Evolutionary conservation across 2,329 filamentous ascomycete genomes (phyloP), one percentile per base, ranked within the genome.

Genomic region (Tolypocladium tundrense): DNA sequence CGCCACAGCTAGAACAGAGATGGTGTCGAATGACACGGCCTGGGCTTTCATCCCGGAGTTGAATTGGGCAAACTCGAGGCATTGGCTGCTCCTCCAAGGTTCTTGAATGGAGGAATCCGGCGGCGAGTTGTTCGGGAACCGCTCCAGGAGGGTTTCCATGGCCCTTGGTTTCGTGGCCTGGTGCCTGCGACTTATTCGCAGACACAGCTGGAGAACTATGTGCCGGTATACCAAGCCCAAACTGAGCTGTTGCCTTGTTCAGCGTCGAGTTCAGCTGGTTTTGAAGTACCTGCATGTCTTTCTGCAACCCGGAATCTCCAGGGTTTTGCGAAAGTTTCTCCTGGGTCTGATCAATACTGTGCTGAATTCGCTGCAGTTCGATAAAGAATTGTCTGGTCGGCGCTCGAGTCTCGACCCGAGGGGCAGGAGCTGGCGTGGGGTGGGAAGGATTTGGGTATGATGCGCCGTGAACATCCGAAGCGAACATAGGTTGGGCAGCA

Each of bases 1-100:
- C 64, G 16, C 73, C 73, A 37, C 74, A 76, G 35, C 64, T 64
- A 2, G 69, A 70, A 58, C 74, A 76, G 27, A 73, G 56, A 57
- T 75, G 72, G 53, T 69, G 65, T 2, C 61, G 62, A 37, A 63
- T 55, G 13, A 57, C 57, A 24, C 59, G 60, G 19, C 60, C 60
- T 7, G 64, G 58, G 41, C 64, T 71, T 33, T 59, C 57, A 8
- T 59, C 62, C 54, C 63, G 60, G 16, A 60, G 61, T 1, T 39
- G 24, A n/a, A 13, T 45, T 42, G 16, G 24, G 14, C 3, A 21
- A n/a, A 11, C 27, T 4, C 19, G 48, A 35, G 9, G 19, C 6
- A 35, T n/a, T 35, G 48, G 31, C 2, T 51, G 31, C 13, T 39
- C 5, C 3, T 24, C 3, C 21, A 41, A 27, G 6, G 39, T 55